A percentile compares a stretch with the other conserved stretches of the same genome.
Conservation (phyloP, 2,329 filamentous ascomycete genomes). For the Sodiomyces alkalinus region DNA sequence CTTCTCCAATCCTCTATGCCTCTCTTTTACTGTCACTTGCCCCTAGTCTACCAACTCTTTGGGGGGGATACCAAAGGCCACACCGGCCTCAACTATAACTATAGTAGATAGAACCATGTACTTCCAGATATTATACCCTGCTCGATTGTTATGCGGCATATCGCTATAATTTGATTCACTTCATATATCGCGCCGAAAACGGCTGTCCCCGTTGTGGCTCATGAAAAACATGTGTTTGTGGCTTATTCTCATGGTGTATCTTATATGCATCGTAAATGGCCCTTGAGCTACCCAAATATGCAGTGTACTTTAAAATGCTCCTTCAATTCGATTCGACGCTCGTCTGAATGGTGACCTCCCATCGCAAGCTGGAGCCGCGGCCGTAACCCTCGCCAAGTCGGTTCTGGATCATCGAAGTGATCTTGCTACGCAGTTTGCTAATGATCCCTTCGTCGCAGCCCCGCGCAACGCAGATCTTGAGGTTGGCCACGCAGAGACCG, state of each 20-base stretch:
- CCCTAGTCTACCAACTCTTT: too few relatives aligned
- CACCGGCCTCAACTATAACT: too few relatives aligned
- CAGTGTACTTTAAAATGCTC: neutral
- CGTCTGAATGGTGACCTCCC: conserved; percentile 87
- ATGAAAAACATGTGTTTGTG: neutral
- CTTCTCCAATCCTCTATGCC: too few relatives aligned
- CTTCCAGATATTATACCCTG: conserved; percentile 1
- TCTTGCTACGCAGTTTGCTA: conserved; percentile 56
- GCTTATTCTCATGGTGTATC: too few relatives aligned
- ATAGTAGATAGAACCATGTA: neutral
- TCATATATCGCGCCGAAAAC: neutral
- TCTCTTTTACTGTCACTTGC: too few relatives aligned
- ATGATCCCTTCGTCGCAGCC: conserved; percentile 57
- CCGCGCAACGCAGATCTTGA: conserved; percentile 58
- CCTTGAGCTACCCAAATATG: too few relatives aligned
- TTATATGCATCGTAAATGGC: too few relatives aligned
- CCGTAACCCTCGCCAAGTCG: conserved; percentile 80
- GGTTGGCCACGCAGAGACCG: conserved; percentile 85
- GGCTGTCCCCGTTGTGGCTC: neutral
- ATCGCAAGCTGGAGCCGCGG: conserved; percentile 59
- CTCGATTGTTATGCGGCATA: conserved; percentile 1
- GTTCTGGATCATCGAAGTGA: conserved; percentile 69
- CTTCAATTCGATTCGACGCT: conserved; percentile 20
- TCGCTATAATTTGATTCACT: too few relatives aligned
- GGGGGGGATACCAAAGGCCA: too few relatives aligned